Evolutionary conservation across 306 rosid genomes (phyloP).

Genomic region (Dalbergia cultrata): DNA sequence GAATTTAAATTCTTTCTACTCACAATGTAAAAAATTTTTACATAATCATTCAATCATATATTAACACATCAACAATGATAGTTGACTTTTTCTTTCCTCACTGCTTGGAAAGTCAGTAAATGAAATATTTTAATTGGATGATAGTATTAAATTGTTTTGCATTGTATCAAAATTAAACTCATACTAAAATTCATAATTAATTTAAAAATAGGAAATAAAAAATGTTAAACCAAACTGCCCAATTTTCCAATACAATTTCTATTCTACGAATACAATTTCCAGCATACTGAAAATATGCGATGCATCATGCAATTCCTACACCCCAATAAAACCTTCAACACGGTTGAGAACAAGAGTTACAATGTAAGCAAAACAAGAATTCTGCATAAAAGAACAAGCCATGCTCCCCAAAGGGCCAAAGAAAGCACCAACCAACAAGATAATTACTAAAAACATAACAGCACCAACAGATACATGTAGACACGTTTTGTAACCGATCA

Average conservation of each 20-base stretch:
- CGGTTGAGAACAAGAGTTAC: constrained; percentile 1
- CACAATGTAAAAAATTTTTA: too few relatives aligned
- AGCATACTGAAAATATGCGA: constrained; percentile 37
- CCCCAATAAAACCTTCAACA: neutral
- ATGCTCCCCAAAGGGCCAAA: constrained; percentile 15
- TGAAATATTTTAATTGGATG: too few relatives aligned
- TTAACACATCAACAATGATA: too few relatives aligned
- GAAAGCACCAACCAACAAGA: constrained; percentile 2
- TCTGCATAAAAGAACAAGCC: constrained; percentile 26
- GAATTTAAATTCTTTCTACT: too few relatives aligned
- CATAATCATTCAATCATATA: too few relatives aligned
- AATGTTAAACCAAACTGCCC: too few relatives aligned
- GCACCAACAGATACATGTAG: neutral
- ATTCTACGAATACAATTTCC: neutral
- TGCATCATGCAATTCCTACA: constrained; percentile 30
- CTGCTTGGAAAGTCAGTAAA: too few relatives aligned
- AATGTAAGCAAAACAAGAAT: constrained; percentile 20
- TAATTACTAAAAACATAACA: constrained; percentile 21
- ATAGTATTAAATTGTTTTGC: too few relatives aligned
- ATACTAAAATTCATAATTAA: too few relatives aligned
- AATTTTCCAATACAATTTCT: neutral
- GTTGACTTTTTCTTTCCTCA: too few relatives aligned
- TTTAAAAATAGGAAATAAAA: neutral
- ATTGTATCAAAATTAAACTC: too few relatives aligned
- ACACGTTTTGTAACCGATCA: too few relatives aligned